Percentiles rank a stretch among this genome's conserved stretches.
Evolutionary conservation across 2,329 filamentous ascomycete species (phyloP).

Genomic region (Stylonectria norvegica): DNA sequence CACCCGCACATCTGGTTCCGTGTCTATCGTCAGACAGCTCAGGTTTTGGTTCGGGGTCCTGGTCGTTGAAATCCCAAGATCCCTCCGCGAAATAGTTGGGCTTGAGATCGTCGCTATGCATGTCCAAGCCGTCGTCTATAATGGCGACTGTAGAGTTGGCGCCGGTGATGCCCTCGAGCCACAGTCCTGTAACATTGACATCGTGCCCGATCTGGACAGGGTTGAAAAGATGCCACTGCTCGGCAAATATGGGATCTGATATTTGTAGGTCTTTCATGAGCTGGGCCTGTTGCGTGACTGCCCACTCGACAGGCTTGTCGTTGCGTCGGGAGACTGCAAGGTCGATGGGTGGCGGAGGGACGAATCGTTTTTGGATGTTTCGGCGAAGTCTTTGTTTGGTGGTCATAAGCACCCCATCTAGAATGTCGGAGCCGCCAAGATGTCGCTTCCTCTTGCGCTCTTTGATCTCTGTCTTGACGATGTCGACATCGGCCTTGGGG

Average conservation of each 20-base stretch:
- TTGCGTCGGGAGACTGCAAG: conserved; percentile 9
- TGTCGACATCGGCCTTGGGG: conserved; percentile 57
- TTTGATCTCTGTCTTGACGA: conserved; percentile 53
- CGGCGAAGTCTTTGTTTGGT: conserved; percentile 64
- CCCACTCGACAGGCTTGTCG: conserved; percentile 31
- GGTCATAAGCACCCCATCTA: conserved; percentile 73
- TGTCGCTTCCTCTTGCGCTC: conserved; percentile 60
- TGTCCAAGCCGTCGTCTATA: conserved; percentile 92
- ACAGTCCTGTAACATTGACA: conserved; percentile 92
- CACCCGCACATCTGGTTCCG: conserved; percentile 90
- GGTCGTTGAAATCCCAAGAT: conserved; percentile 95
- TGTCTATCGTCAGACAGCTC: conserved; percentile 82
- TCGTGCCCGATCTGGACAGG: conserved; percentile 78
- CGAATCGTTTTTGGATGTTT: conserved; percentile 52
- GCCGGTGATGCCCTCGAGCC: conserved; percentile 87
- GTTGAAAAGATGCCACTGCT: conserved; percentile 97
- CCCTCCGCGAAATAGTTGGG: conserved; percentile 91
- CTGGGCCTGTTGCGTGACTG: conserved; percentile 55
- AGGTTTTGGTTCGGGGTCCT: conserved; percentile 72
- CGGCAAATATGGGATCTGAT: conserved; percentile 81
- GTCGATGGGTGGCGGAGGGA: conserved; percentile 37
- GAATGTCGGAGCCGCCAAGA: conserved; percentile 49
- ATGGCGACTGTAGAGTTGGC: conserved; percentile 87
- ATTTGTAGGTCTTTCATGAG: conserved; percentile 70
- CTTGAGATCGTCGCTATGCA: conserved; percentile 89